phyloP scores from a whole-genome alignment of 139 green algal species.

The Picochlorum costavermella region DNA sequence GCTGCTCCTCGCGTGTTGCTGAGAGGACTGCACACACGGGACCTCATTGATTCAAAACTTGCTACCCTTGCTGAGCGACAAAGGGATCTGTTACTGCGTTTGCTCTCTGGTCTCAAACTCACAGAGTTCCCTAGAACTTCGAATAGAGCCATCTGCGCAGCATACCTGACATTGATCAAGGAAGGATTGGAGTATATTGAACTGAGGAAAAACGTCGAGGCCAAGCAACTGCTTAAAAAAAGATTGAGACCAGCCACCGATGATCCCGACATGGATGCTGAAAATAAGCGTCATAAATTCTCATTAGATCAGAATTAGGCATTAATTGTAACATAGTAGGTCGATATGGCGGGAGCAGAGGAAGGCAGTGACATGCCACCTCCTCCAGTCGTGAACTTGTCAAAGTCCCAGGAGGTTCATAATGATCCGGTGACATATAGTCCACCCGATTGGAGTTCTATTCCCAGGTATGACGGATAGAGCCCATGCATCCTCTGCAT shows the following conservation, averaged over 20 bases:
- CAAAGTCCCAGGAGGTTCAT: too few relatives aligned
- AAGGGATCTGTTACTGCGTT: conserved; percentile 52
- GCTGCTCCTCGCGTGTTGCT: conserved; percentile 39
- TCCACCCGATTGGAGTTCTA: too few relatives aligned
- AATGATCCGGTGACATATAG: too few relatives aligned
- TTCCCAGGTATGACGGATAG: too few relatives aligned
- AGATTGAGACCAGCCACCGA: neutral
- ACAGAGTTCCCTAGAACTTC: conserved; percentile 26
- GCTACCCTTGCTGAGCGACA: conserved; percentile 11
- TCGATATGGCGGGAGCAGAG: too few relatives aligned
- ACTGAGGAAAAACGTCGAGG: conserved; percentile 26
- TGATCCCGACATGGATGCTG: conserved; percentile 6
- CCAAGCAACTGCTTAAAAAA: conserved; percentile 12
- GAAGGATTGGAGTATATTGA: conserved; percentile 59
- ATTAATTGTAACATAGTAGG: neutral
- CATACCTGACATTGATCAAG: conserved; percentile 44
- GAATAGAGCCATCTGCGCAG: conserved; percentile 40
- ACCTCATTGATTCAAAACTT: conserved; percentile 19
- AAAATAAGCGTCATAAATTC: conserved; percentile 9
- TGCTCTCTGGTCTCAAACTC: conserved; percentile 45
- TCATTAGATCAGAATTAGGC: neutral
- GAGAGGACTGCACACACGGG: conserved; percentile 34
- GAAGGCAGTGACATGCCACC: too few relatives aligned
- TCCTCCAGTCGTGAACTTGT: too few relatives aligned
- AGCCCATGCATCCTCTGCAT: too few relatives aligned